Percentiles rank a stretch among this genome's conserved stretches.
Evolutionary conservation across 2,329 filamentous ascomycete genomes (phyloP).

Genomic region (Pseudonectria foliicola): DNA sequence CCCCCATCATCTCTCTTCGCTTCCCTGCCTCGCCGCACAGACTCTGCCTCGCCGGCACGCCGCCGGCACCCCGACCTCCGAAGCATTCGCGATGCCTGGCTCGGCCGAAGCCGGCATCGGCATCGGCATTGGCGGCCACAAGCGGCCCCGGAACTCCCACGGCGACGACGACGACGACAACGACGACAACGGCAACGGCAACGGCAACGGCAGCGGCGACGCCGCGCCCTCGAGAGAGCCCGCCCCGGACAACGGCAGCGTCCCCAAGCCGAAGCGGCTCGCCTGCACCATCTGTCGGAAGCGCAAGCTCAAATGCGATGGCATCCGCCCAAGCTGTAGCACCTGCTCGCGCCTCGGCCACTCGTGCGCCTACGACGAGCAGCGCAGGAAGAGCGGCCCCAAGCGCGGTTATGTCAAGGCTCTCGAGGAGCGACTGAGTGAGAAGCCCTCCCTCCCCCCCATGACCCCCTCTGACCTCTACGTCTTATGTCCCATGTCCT

Average conservation of each 20-base stretch:
- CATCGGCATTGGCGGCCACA: background rate
- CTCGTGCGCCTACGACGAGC: constrained; percentile 84
- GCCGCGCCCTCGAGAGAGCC: constrained; percentile 32
- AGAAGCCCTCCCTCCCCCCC: constrained; percentile 25
- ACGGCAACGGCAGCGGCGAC: constrained; percentile 29
- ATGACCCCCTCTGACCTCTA: background rate
- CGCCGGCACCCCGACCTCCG: no score
- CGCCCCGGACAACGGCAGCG: constrained; percentile 44
- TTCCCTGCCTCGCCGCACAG: background rate
- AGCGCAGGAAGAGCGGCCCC: constrained; percentile 87
- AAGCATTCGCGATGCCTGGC: background rate
- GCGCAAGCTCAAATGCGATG: constrained; percentile 87
- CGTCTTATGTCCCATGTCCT: no score
- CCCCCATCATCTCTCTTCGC: no score
- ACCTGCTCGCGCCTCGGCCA: constrained; percentile 84
- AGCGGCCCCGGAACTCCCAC: constrained; percentile 1
- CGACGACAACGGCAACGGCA: constrained; percentile 30
- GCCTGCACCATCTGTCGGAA: constrained; percentile 92
- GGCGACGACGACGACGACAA: constrained; percentile 29
- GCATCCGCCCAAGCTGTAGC: constrained; percentile 73
- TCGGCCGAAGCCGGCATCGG: background rate
- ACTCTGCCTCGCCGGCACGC: background rate
- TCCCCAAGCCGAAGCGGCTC: constrained; percentile 82
- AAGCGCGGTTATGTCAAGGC: constrained; percentile 94
- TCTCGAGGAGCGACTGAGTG: constrained; percentile 85